Evolutionary conservation across 805 yeast genomes (phyloP).

Genomic region (Kazachstania africana): DNA sequence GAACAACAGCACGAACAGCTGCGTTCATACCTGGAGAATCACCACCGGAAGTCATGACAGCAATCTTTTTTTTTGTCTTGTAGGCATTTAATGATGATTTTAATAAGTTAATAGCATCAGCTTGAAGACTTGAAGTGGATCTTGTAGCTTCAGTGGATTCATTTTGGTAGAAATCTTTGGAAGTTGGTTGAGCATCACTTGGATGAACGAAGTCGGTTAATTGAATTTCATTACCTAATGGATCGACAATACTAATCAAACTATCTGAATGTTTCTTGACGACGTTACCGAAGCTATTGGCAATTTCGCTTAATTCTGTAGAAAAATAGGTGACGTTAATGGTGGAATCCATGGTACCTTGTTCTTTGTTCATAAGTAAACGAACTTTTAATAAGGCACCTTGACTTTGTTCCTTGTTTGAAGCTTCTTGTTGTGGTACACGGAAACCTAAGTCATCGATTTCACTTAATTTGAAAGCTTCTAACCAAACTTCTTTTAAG

Average conservation of each 20-base stretch:
- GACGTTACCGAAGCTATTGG: conserved; percentile 13
- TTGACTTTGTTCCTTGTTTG: conserved; percentile 28
- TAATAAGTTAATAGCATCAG: conserved; percentile 11
- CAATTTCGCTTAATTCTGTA: conserved; percentile 25
- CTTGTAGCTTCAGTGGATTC: conserved; percentile 7
- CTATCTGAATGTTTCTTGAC: conserved; percentile 15
- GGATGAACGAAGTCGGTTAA: conserved; percentile 39
- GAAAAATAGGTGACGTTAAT: conserved; percentile 30
- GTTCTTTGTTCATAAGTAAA: conserved; percentile 23
- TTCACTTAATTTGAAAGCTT: conserved; percentile 51
- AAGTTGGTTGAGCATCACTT: conserved; percentile 19
- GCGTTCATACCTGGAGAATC: conserved; percentile 99
- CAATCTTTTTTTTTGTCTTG: conserved; percentile 38
- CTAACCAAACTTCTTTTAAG: conserved; percentile 60
- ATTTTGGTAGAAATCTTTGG: conserved; percentile 14
- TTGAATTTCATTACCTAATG: conserved; percentile 51
- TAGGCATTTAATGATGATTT: conserved; percentile 10
- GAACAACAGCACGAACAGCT: conserved; percentile 86
- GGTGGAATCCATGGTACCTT: conserved; percentile 8
- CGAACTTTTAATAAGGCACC: conserved; percentile 41
- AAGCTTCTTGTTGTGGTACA: conserved; percentile 37
- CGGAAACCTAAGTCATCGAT: conserved; percentile 49
- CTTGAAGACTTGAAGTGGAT: background rate
- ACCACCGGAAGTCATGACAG: conserved; percentile 97
- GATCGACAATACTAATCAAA: conserved; percentile 35